A percentile compares a stretch with the other conserved stretches of the same genome.
Conservation (phyloP, 768 basidiomycete genomes). For the Hortiboletus campestris region DNA sequence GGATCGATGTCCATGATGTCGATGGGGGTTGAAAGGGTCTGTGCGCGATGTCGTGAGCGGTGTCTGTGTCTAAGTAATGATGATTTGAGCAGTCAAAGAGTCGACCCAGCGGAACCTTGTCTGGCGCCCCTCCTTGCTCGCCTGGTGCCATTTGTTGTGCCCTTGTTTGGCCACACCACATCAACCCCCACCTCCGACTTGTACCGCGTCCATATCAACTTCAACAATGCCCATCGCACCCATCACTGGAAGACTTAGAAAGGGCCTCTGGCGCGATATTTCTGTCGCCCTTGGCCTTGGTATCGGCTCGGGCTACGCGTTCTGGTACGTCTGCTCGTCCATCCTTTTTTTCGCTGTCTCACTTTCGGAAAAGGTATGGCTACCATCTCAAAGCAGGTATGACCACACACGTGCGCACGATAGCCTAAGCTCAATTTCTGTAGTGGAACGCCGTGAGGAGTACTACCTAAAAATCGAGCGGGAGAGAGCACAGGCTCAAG, state of each 20-base stretch:
- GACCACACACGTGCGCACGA: conserved; percentile 25
- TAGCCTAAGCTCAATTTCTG: conserved; percentile 13
- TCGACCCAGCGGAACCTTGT: conserved; percentile 16
- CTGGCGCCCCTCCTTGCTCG: conserved; percentile 17
- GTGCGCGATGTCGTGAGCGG: conserved; percentile 7
- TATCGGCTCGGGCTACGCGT: conserved; percentile 68
- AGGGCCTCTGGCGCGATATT: conserved; percentile 86
- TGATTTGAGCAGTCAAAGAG: conserved; percentile 14
- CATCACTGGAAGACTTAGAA: conserved; percentile 92
- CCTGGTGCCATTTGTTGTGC: conserved; percentile 29
- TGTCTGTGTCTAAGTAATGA: conserved; percentile 3
- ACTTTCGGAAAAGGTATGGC: conserved; percentile 63
- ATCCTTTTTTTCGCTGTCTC: conserved; percentile 24
- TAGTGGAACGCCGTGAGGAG: conserved; percentile 81
- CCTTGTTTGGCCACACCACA: conserved; percentile 29
- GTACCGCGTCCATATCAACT: conserved; percentile 22
- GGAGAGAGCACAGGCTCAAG: conserved; percentile 34
- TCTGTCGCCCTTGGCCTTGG: conserved; percentile 76
- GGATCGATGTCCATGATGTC: conserved; percentile 81
- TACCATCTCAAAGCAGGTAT: conserved; percentile 72
- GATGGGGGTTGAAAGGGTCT: conserved; percentile 1
- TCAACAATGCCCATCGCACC: conserved; percentile 78
- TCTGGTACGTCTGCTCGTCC: conserved; percentile 61
- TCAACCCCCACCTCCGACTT: conserved; percentile 21
- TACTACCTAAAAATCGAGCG: conserved; percentile 85